phyloP scores from a whole-genome alignment of 495 filamentous ascomycete genomes.

The Penicillium goetzii region DNA sequence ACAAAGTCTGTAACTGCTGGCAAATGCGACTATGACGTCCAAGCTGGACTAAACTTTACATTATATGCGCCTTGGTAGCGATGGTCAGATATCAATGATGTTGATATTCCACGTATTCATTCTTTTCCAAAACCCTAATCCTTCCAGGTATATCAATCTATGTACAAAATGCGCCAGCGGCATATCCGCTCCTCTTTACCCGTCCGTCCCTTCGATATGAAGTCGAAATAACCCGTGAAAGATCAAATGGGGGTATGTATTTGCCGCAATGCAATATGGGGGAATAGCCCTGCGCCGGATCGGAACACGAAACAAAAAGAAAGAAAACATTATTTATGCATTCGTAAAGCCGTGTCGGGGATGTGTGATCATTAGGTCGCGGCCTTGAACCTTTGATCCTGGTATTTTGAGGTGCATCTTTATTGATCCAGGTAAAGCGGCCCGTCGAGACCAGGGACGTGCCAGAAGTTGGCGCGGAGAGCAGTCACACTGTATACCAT shows the following conservation, averaged over 20 bases:
- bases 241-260: constrained; percentile 3
- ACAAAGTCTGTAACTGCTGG: too few species aligned
- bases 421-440: constrained; percentile 66
- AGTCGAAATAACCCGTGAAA: background rate
- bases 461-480: constrained; percentile 89
- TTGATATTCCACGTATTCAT: constrained; percentile 4
- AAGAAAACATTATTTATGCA: constrained; percentile 25
- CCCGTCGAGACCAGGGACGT: constrained; percentile 65
- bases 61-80: background rate
- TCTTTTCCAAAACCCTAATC: background rate
- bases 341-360: constrained; percentile 10
- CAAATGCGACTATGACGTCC: background rate
- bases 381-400: background rate
- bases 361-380: background rate
- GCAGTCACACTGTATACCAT: constrained; percentile 73
- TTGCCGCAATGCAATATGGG: constrained; percentile 20
- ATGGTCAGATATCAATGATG: constrained; percentile 17
- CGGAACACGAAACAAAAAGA: constrained; percentile 17
- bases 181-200: constrained; percentile 2
- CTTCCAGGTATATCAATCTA: constrained; percentile 9
- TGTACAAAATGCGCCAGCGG: constrained; percentile 19
- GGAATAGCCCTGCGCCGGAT: constrained; percentile 19
- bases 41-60: background rate
- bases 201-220: background rate
- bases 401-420: background rate